Evolutionary conservation across 495 filamentous ascomycete species (phyloP).

Genomic region (Neurospora africana): DNA sequence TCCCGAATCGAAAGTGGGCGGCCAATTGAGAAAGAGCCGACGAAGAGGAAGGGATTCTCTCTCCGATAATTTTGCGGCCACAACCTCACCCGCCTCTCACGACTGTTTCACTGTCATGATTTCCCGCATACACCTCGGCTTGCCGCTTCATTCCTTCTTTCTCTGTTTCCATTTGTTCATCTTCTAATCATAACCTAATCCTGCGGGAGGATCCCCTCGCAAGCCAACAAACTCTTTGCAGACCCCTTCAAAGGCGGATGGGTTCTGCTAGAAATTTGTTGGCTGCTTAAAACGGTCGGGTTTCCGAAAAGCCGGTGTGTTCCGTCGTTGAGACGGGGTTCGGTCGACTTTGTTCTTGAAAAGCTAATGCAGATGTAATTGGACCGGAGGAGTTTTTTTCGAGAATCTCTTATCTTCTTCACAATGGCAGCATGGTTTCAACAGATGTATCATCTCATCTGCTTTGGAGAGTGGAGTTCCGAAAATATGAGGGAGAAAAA

Average conservation of each 20-base stretch:
- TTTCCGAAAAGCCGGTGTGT: conserved; percentile 18
- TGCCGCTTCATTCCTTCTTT: conserved; percentile 30
- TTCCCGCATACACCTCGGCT: conserved; percentile 37
- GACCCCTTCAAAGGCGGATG: neutral
- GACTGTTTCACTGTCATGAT: conserved; percentile 39
- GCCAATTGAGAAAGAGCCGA: conserved; percentile 92
- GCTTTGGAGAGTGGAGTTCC: conserved; percentile 5
- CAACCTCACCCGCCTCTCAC: conserved; percentile 19
- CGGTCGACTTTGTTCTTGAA: conserved; percentile 27
- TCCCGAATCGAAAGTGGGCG: conserved; percentile 80
- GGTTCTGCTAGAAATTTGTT: conserved; percentile 11
- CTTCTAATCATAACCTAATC: conserved; percentile 42
- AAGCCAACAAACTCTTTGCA: conserved; percentile 13
- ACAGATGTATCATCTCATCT: conserved; percentile 7
- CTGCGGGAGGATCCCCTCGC: conserved; percentile 21
- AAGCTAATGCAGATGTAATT: conserved; percentile 27
- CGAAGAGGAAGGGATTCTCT: conserved; percentile 95
- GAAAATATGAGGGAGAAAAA: neutral
- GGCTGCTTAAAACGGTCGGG: conserved; percentile 13
- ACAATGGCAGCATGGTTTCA: conserved; percentile 7
- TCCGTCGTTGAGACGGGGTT: conserved; percentile 12
- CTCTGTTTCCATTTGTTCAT: conserved; percentile 28
- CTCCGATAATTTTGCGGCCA: conserved; percentile 57
- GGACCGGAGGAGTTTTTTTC: conserved; percentile 21
- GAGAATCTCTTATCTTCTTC: conserved; percentile 9